Percentiles rank a stretch among this genome's conserved stretches.
Conservation (phyloP, 495 filamentous ascomycete species). For the Cairneyella variabilis region DNA sequence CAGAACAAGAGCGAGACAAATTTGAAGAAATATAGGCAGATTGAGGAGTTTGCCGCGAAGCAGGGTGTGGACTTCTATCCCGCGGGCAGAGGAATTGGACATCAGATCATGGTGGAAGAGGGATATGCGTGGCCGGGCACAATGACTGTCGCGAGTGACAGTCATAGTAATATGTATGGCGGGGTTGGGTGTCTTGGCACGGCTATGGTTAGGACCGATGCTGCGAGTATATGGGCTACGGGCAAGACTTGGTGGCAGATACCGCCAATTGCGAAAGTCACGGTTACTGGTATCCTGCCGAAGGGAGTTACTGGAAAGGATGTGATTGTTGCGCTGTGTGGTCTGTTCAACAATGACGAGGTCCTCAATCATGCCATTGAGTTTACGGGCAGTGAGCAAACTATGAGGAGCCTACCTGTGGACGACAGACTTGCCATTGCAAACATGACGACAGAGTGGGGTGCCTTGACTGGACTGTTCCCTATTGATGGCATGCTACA, state of each 20-base stretch:
- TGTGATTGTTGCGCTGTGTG: slow-evolving; percentile 87
- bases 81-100: slow-evolving; percentile 79
- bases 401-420: slow-evolving; percentile 68
- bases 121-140: slow-evolving; percentile 76
- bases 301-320: slow-evolving; percentile 90
- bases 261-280: slow-evolving; percentile 79
- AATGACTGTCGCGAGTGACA: slow-evolving; percentile 76
- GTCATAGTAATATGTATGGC: slow-evolving; percentile 90
- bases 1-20: slow-evolving; percentile 83
- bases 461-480: slow-evolving; percentile 76
- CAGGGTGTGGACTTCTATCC: slow-evolving; percentile 85
- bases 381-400: slow-evolving; percentile 77
- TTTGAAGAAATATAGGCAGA: slow-evolving; percentile 77
- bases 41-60: slow-evolving; percentile 79
- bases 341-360: slow-evolving; percentile 82
- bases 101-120: slow-evolving; percentile 85
- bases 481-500: slow-evolving; percentile 73
- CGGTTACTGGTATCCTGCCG: slow-evolving; percentile 69
- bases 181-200: slow-evolving; percentile 75
- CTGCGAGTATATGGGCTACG: slow-evolving; percentile 82
- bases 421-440: slow-evolving; percentile 80
- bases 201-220: slow-evolving; percentile 83
- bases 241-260: slow-evolving; percentile 86
- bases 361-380: slow-evolving; percentile 93
- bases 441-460: slow-evolving; percentile 98